Evolutionary conservation across 106 monocot genomes (phyloP).

Genomic region (Phalaenopsis equestris): DNA sequence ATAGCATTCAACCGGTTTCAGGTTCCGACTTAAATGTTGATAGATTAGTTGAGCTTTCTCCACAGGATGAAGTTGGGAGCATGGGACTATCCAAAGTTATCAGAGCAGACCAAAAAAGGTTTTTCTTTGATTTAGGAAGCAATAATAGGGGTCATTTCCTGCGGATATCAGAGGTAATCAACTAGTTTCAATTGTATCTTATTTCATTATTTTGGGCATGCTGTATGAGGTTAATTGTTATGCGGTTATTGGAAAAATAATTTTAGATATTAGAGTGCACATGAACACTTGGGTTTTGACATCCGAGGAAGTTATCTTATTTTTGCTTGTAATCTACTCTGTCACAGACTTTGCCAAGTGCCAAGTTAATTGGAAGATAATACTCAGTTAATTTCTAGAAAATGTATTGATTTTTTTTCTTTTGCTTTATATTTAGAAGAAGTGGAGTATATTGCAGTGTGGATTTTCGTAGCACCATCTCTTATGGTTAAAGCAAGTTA

Average conservation of each 20-base stretch:
- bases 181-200: not conserved
- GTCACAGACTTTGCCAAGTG: not conserved
- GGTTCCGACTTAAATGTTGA: constrained; percentile 61
- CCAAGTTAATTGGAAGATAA: not conserved
- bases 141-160: constrained; percentile 84
- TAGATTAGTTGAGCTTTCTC: constrained; percentile 33
- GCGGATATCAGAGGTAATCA: constrained; percentile 77
- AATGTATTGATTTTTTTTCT: not conserved
- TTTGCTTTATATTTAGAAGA: not conserved
- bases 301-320: not conserved
- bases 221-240: not conserved
- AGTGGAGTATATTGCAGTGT: not conserved
- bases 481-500: not conserved
- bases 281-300: not conserved
- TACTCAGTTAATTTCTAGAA: not conserved
- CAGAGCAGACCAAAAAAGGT: constrained; percentile 82
- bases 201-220: not conserved
- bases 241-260: not conserved
- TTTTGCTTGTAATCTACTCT: not conserved
- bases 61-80: constrained; percentile 44
- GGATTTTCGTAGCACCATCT: not conserved
- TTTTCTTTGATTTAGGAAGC: constrained; percentile 91
- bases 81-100: constrained; percentile 64
- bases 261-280: not conserved
- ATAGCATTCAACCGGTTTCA: constrained; percentile 30